Evolutionary conservation across 345 rosid species (phyloP).

Genomic region (Jatropha curcas): DNA sequence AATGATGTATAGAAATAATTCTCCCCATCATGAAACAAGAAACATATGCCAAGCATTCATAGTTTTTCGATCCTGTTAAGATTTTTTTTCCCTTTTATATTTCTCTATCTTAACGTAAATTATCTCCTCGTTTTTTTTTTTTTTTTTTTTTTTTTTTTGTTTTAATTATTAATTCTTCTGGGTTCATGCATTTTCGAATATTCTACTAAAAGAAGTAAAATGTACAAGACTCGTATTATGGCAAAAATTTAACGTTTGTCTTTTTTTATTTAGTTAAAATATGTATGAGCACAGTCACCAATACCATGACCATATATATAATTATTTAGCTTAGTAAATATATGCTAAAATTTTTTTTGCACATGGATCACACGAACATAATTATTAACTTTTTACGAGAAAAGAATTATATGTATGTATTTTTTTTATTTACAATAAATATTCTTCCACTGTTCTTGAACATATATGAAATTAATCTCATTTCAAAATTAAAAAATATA

Average conservation of each 20-base stretch:
- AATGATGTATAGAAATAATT: slow-evolving; percentile 4
- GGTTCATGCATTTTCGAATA: not conserved
- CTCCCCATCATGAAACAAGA: slow-evolving; percentile 31
- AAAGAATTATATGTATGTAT: not conserved
- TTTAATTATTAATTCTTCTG: not conserved
- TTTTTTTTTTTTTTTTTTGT: not conserved
- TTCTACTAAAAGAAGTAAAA: not conserved
- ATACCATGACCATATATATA: not conserved
- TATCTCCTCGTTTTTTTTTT: not conserved
- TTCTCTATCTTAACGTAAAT: not conserved
- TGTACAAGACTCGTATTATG: not conserved
- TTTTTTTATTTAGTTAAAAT: slow-evolving; percentile 15
- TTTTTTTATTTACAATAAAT: not conserved
- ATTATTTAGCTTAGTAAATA: too few species aligned
- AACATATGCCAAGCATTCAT: slow-evolving; percentile 15
- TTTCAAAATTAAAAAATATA: too few species aligned
- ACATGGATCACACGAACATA: not conserved
- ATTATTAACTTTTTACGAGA: not conserved
- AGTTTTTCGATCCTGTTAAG: slow-evolving; percentile 1
- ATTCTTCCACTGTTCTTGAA: too few species aligned
- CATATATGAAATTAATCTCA: too few species aligned
- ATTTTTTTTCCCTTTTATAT: not conserved
- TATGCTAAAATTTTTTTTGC: not conserved
- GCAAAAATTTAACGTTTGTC: slow-evolving; percentile 8
- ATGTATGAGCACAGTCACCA: not conserved